Conservation (phyloP, 2,329 filamentous ascomycete genomes). For the Xylaria sp. region DNA sequence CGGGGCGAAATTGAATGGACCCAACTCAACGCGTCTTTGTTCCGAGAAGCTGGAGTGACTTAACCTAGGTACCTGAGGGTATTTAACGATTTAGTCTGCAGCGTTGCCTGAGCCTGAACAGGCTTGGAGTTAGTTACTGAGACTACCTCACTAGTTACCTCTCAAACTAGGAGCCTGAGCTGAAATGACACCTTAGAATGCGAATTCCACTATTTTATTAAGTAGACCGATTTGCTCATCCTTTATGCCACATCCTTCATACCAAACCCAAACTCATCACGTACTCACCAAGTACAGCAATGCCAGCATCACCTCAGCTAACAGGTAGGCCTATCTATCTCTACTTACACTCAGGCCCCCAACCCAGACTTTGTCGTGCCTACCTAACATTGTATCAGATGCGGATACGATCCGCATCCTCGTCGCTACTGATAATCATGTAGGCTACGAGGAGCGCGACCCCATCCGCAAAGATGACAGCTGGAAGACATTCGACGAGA, state of each 20-base stretch:
- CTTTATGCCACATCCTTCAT: not conserved
- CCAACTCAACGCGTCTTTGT: constrained; percentile 30
- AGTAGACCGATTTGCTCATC: not conserved
- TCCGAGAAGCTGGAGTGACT: not conserved
- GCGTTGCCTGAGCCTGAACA: not conserved
- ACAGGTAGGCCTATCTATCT: constrained; percentile 37
- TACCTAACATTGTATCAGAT: constrained; percentile 48
- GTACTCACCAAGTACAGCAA: constrained; percentile 23
- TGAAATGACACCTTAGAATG: constrained; percentile 18
- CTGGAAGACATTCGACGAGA: constrained; percentile 95
- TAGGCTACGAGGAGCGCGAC: constrained; percentile 94
- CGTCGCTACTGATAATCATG: constrained; percentile 96
- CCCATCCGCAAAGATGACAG: constrained; percentile 95
- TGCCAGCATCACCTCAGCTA: constrained; percentile 42
- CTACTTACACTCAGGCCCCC: not conserved
- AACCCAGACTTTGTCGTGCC: not conserved
- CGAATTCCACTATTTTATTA: not conserved
- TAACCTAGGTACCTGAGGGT: not conserved
- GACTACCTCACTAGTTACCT: not conserved
- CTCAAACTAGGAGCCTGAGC: not conserved
- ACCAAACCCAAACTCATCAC: not conserved
- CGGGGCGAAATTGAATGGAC: constrained; percentile 24
- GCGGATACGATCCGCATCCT: constrained; percentile 94
- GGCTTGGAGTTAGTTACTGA: not conserved
- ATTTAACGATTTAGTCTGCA: not conserved